Evolutionary conservation across 2,329 filamentous ascomycete genomes (phyloP).

Genomic region (Aspergillus pseudoglaucus): DNA sequence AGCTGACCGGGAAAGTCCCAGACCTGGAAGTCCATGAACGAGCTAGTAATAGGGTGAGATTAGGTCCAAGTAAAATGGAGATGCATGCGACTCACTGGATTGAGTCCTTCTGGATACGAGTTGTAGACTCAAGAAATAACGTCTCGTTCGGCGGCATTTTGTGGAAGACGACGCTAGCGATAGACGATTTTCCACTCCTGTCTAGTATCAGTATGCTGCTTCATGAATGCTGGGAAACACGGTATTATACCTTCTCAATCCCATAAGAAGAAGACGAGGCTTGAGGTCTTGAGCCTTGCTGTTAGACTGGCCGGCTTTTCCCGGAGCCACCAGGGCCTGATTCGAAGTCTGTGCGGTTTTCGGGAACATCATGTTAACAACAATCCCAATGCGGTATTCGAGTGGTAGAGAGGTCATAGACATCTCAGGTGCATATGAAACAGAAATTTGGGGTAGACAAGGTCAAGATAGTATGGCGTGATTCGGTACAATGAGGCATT

Average conservation of each 20-base stretch:
- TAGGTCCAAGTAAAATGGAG: neutral
- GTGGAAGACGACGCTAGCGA: slow-evolving; percentile 98
- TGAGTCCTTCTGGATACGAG: slow-evolving; percentile 85
- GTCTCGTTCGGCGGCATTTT: slow-evolving; percentile 96
- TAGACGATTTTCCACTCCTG: slow-evolving; percentile 96
- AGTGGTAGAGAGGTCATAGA: neutral
- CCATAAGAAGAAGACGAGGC: slow-evolving; percentile 87
- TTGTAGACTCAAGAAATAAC: slow-evolving; percentile 89
- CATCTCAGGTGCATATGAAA: neutral
- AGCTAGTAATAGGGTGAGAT: slow-evolving; percentile 48
- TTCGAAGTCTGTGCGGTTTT: slow-evolving; percentile 27
- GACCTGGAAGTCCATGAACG: slow-evolving; percentile 98
- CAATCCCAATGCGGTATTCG: neutral
- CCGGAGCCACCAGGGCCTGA: slow-evolving; percentile 17
- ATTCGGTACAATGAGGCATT: no score
- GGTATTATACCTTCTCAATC: slow-evolving; percentile 70
- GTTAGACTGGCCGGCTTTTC: slow-evolving; percentile 21
- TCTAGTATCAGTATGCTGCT: slow-evolving; percentile 11
- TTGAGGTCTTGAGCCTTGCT: slow-evolving; percentile 56
- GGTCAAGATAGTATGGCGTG: no score
- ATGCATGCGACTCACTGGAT: slow-evolving; percentile 70
- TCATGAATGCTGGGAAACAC: neutral
- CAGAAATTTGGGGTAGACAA: neutral
- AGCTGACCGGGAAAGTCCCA: slow-evolving; percentile 97
- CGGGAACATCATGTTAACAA: slow-evolving; percentile 32